Percentiles rank a stretch among this genome's conserved stretches.
Evolutionary conservation across 116 monocot species (phyloP).

Genomic region (Posidonia oceanica): DNA sequence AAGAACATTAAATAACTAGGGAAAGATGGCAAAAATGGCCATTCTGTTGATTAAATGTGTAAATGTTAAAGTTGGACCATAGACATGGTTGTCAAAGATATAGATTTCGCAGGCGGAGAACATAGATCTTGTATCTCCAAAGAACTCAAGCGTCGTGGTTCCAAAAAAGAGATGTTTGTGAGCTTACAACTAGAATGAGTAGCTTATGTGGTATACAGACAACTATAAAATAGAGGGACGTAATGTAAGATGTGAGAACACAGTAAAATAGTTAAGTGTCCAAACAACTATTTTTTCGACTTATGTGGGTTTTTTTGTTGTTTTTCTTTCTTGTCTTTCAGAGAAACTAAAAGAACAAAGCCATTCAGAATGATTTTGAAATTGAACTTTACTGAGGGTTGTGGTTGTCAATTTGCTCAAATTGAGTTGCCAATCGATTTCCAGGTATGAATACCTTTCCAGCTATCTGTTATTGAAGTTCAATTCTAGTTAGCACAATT

Average conservation of each 20-base stretch:
- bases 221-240: too few species aligned
- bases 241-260: too few species aligned
- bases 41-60: too few species aligned
- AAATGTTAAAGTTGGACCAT: not conserved
- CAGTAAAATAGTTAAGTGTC: not conserved
- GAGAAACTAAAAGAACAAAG: slow-evolving; percentile 45
- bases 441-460: slow-evolving; percentile 26
- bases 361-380: slow-evolving; percentile 58
- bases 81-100: not conserved
- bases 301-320: not conserved
- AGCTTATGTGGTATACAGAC: too few species aligned
- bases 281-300: not conserved
- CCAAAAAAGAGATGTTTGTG: too few species aligned
- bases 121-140: not conserved
- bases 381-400: slow-evolving; percentile 79
- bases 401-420: slow-evolving; percentile 39
- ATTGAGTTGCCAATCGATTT: slow-evolving; percentile 64
- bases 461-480: not conserved
- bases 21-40: too few species aligned
- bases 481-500: not conserved
- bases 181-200: too few species aligned
- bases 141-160: too few species aligned
- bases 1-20: too few species aligned
- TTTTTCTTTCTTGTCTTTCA: slow-evolving; percentile 13
- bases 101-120: not conserved